Evolutionary conservation across 768 basidiomycete genomes (phyloP).

Genomic region (Leccinum broughii): DNA sequence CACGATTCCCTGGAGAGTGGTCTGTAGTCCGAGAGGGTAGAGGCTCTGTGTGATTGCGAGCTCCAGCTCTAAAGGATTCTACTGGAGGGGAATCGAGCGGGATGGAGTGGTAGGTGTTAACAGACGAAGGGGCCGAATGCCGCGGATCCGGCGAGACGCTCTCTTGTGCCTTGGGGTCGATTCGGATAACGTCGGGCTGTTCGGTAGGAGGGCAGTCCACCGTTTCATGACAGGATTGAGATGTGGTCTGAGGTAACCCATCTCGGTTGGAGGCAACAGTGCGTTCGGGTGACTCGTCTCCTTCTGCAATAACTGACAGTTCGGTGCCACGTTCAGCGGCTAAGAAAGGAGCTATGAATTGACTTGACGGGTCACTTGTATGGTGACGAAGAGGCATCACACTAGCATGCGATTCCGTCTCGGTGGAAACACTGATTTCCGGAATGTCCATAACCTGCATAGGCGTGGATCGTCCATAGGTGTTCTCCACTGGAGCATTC

Average conservation of each 20-base stretch:
- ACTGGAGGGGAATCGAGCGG: conserved; percentile 38
- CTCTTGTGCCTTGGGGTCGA: conserved; percentile 8
- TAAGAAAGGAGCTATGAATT: conserved; percentile 11
- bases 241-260: neutral
- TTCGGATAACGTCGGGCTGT: neutral
- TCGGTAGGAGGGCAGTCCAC: neutral
- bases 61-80: neutral
- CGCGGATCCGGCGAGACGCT: conserved; percentile 18
- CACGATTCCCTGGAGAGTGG: conserved; percentile 6
- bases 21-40: conserved; percentile 13
- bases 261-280: conserved; percentile 1
- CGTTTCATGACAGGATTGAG: neutral
- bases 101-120: conserved; percentile 40
- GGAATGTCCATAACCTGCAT: conserved; percentile 9
- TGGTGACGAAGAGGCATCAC: conserved; percentile 1
- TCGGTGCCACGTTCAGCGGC: conserved; percentile 40
- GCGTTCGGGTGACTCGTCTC: conserved; percentile 58
- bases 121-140: conserved; percentile 30
- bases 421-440: conserved; percentile 6
- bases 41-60: conserved; percentile 20
- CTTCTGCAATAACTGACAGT: conserved; percentile 72
- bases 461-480: neutral
- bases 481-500: neutral
- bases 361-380: neutral
- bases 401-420: conserved; percentile 4